phyloP scores from a whole-genome alignment of 352 stramenopile species.

The Phytophthora litchii region DNA sequence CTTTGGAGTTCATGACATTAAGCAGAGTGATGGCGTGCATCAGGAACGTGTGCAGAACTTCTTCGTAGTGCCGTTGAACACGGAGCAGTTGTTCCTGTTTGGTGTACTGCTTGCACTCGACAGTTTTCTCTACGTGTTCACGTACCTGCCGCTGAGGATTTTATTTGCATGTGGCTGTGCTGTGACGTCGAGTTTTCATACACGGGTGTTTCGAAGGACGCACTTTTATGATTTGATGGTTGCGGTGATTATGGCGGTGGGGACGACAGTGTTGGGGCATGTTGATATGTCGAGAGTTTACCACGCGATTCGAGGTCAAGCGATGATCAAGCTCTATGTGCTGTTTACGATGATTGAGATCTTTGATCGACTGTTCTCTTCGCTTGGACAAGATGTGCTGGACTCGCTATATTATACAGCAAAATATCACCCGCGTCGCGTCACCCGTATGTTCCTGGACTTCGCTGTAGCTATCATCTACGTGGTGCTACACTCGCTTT shows the following conservation, averaged over 20 bases:
- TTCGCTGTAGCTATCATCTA: slow-evolving; percentile 81
- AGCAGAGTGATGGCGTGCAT: slow-evolving; percentile 71
- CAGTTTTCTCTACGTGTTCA: slow-evolving; percentile 97
- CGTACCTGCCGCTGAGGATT: slow-evolving; percentile 94
- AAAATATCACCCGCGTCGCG: slow-evolving; percentile 75
- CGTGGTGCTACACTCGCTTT: slow-evolving; percentile 91
- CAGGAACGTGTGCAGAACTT: slow-evolving; percentile 87
- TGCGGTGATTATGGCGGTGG: slow-evolving; percentile 79
- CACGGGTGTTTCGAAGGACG: slow-evolving; percentile 79
- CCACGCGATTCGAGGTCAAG: slow-evolving; percentile 97
- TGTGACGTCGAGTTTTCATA: slow-evolving; percentile 78
- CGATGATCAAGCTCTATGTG: slow-evolving; percentile 99
- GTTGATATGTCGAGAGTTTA: slow-evolving; percentile 98
- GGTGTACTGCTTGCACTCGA: slow-evolving; percentile 95
- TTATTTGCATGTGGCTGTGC: slow-evolving; percentile 78
- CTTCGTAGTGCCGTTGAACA: slow-evolving; percentile 73
- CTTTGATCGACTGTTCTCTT: slow-evolving; percentile 97
- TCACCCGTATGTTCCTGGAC: slow-evolving; percentile 77
- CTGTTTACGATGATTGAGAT: slow-evolving; percentile 99
- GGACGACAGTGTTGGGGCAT: slow-evolving; percentile 73
- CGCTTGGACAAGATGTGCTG: slow-evolving; percentile 96
- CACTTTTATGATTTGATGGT: slow-evolving; percentile 94
- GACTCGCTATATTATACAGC: slow-evolving; percentile 94
- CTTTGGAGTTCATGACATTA: slow-evolving; percentile 84
- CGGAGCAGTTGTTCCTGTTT: slow-evolving; percentile 91